Base-by-base conservation (phyloP, 331 rosid species). In the Spiraea crenata region DNA sequence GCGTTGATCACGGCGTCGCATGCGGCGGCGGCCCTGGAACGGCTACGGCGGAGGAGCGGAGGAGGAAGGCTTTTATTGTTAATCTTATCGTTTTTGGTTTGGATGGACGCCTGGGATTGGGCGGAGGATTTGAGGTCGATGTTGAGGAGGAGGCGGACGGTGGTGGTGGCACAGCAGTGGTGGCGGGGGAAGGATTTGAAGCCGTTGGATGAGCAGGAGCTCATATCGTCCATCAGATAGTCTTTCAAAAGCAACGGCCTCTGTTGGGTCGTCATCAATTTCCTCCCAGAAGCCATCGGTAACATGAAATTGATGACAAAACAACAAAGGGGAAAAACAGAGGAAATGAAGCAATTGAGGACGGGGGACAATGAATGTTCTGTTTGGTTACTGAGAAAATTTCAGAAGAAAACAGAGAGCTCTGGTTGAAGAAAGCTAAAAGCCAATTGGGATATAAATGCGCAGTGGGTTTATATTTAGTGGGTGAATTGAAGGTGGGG, bases 171-270 rank as follows among this genome's bases (percentile, higher is more conserved):
- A 2, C 96, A 89, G 85, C 95, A 93, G 48, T 81, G 91, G 39
- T 86, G 76, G 31, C 97, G 90, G 0, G 97, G 91, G 19, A 93
- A 74, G 13, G 96, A 87, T 70, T 82, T 86, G 88, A 91, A 89
- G 45, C 96, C 96, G 80, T 73, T 84, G 47, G 96, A 93, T 65
- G 99, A 91, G 71, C 89, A 84, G 5, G 97, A 93, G 45, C 96
- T 76, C 3, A 84, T 75, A 67, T 93, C 95, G 54, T 93, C 97
- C 50, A 75, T 74, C 1, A 93, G 89, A 31, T 71, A 89, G 73
- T 91, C 99, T 57, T 86, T 93, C 7, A 87, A 91, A 78, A 87
- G 72, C 64, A 83, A 37, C 42, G 87, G 76, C 48, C 16, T 62
- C 41, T 40, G 70, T 14, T 63, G 54, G 7, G 44, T 17, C 51